These are phyloP conservation scores for Neurospora intermedia DNA, from an alignment of 495 filamentous ascomycete species.

Conservation along the genomic window DNA sequence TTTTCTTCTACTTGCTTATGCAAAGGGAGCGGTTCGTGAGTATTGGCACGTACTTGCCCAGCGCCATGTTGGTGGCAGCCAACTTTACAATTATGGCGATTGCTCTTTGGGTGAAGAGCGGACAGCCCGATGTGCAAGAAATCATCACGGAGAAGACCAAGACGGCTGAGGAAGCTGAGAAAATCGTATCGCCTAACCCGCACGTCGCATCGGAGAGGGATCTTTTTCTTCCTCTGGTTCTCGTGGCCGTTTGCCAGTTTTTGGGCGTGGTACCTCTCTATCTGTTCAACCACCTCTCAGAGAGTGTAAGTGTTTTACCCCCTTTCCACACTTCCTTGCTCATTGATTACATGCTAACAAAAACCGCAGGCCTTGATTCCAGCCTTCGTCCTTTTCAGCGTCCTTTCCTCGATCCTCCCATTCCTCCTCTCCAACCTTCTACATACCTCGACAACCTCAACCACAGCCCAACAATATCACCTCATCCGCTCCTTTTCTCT, in stretches of 20 bases:
- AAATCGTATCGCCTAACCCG: conserved; percentile 6
- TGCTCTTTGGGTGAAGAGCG: conserved; percentile 80
- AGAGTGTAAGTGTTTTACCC: conserved; percentile 42
- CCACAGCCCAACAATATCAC: conserved; percentile 58
- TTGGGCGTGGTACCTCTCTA: conserved; percentile 77
- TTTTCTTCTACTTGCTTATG: conserved; percentile 98
- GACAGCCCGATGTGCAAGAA: conserved; percentile 27
- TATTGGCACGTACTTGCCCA: conserved; percentile 94
- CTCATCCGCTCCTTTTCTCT: conserved; percentile 88
- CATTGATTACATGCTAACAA: conserved; percentile 10
- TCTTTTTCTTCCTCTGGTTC: conserved; percentile 64
- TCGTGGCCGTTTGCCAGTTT: conserved; percentile 63
- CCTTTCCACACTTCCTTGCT: background rate
- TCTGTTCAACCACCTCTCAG: conserved; percentile 65
- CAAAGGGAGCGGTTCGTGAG: conserved; percentile 85
- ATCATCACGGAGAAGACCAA: conserved; percentile 9
- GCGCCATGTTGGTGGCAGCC: conserved; percentile 86
- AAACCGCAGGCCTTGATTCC: conserved; percentile 42
- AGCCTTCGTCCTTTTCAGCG: conserved; percentile 46
- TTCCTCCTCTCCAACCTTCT: conserved; percentile 43
- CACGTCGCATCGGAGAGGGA: conserved; percentile 49
- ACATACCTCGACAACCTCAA: conserved; percentile 28
- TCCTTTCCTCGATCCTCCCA: conserved; percentile 50
- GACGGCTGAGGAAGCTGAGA: conserved; percentile 10
- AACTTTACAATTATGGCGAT: conserved; percentile 96